These are phyloP conservation scores for Luvunga scandens DNA, from an alignment of 345 rosid species.

Conservation along the genomic window DNA sequence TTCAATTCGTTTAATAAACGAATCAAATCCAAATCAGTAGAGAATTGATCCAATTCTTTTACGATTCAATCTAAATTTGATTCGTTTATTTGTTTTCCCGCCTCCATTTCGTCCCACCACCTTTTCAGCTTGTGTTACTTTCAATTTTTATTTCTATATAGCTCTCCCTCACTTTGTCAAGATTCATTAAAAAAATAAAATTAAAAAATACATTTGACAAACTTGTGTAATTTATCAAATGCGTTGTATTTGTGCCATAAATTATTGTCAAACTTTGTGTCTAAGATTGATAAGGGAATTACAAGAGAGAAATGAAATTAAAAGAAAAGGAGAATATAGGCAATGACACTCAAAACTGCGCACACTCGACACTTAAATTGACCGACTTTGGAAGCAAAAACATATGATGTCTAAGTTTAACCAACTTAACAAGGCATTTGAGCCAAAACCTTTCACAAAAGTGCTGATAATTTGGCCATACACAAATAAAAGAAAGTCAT, in stretches of 20 bases:
- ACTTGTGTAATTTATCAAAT: not conserved
- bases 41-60: no score
- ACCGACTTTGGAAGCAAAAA: not conserved
- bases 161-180: no score
- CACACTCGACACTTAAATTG: not conserved
- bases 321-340: not conserved
- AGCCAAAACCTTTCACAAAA: slow-evolving; percentile 1
- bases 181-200: no score
- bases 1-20: no score
- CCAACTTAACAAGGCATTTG: not conserved
- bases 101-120: no score
- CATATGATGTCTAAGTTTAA: slow-evolving; percentile 13
- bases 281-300: not conserved
- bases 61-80: no score
- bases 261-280: not conserved
- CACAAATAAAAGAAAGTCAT: not conserved
- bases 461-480: not conserved
- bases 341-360: not conserved
- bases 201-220: not conserved
- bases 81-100: no score
- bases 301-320: no score
- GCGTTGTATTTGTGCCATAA: not conserved
- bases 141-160: no score
- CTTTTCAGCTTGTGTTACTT: no score
- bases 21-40: no score